Conservation (phyloP, 805 yeast species). For the Candida quercuum region DNA sequence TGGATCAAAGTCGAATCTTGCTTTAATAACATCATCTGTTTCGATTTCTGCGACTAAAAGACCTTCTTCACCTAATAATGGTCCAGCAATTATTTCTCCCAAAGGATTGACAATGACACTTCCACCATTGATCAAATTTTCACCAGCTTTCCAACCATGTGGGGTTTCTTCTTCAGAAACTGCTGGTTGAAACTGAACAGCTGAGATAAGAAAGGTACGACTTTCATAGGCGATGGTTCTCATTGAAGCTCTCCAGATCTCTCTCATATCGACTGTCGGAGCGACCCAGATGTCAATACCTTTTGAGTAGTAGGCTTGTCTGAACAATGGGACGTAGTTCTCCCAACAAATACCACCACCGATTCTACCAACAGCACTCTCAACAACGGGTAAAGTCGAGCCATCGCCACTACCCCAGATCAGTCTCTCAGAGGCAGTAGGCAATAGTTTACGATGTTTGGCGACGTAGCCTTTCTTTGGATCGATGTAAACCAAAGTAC, state of each 20-base stretch:
- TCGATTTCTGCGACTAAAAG: conserved; percentile 36
- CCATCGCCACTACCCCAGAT: conserved; percentile 46
- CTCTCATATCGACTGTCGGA: conserved; percentile 41
- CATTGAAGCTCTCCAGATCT: conserved; percentile 38
- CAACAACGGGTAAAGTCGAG: conserved; percentile 34
- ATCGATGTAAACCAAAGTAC: conserved; percentile 36
- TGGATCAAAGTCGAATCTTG: conserved; percentile 37
- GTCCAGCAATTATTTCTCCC: conserved; percentile 40
- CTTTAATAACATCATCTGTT: conserved; percentile 29
- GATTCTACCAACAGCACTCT: conserved; percentile 30
- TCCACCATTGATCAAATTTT: conserved; percentile 36
- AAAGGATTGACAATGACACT: conserved; percentile 35
- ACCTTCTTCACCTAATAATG: conserved; percentile 36
- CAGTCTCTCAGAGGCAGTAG: conserved; percentile 40
- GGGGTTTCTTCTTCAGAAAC: conserved; percentile 23
- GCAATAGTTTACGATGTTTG: conserved; percentile 39
- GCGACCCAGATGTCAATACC: conserved; percentile 38
- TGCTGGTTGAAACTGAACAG: conserved; percentile 35
- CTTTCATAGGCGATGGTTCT: conserved; percentile 38
- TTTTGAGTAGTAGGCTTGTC: conserved; percentile 37
- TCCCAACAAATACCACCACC: conserved; percentile 48
- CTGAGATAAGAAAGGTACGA: conserved; percentile 33
- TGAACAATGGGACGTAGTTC: conserved; percentile 35
- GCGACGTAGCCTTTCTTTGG: conserved; percentile 33
- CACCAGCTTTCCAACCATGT: conserved; percentile 27